A percentile compares a stretch with the other conserved stretches of the same genome.
phyloP scores from a whole-genome alignment of 106 monocot genomes.

The Agapanthus africanus region DNA sequence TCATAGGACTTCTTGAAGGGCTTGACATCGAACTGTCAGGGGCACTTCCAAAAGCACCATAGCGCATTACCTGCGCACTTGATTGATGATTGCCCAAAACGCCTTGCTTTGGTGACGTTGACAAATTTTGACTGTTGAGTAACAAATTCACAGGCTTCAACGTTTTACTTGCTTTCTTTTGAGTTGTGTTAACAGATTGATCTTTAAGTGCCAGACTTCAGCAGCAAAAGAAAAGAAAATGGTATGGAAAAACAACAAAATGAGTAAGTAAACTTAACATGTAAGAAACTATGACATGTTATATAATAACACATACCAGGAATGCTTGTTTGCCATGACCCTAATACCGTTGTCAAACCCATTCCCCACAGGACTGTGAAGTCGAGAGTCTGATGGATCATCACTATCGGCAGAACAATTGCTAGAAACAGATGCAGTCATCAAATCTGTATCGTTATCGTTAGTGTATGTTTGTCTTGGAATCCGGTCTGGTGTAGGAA shows the following conservation, averaged over 20 bases:
- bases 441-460: constrained; percentile 58
- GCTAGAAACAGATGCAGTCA: constrained; percentile 71
- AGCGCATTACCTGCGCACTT: constrained; percentile 25
- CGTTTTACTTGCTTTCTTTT: constrained; percentile 40
- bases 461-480: constrained; percentile 29
- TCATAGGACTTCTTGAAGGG: constrained; percentile 82
- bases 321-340: constrained; percentile 12
- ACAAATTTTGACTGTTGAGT: constrained; percentile 26
- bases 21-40: constrained; percentile 95
- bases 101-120: constrained; percentile 55
- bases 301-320: constrained; percentile 23
- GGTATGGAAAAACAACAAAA: neutral
- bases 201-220: constrained; percentile 49
- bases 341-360: constrained; percentile 38
- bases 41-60: constrained; percentile 62
- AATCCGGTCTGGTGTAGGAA: constrained; percentile 43
- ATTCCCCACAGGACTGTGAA: constrained; percentile 75
- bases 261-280: neutral
- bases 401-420: constrained; percentile 85
- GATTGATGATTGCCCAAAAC: constrained; percentile 22
- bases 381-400: constrained; percentile 61
- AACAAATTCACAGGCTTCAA: constrained; percentile 21
- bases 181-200: constrained; percentile 17
- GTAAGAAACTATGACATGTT: neutral
- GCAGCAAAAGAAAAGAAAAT: neutral